Percentiles rank a stretch among this genome's conserved stretches.
Evolutionary conservation across 2,329 filamentous ascomycete species (phyloP).

Genomic region (Penicillium sp.): DNA sequence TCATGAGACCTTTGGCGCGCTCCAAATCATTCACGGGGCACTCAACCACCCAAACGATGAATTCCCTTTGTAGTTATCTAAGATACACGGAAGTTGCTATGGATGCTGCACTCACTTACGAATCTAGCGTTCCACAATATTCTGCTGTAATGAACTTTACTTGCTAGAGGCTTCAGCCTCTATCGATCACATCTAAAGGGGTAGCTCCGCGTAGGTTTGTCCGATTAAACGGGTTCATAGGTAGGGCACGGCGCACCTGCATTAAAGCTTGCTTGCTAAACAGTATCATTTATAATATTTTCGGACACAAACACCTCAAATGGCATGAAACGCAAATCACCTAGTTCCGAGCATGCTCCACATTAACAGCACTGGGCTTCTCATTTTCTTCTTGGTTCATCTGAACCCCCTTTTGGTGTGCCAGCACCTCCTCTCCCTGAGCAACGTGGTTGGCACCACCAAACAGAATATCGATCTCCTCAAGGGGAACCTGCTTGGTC

Average conservation of each 20-base stretch:
- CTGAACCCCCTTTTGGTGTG: constrained; percentile 20
- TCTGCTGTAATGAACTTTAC: too few relatives aligned
- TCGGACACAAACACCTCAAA: background rate
- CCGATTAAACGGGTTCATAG: background rate
- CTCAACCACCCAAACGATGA: too few relatives aligned
- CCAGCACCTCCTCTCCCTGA: constrained; percentile 32
- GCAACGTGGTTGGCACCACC: constrained; percentile 37
- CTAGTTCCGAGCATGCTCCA: constrained; percentile 20
- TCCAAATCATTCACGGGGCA: too few relatives aligned
- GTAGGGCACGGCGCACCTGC: background rate
- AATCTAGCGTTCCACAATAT: too few relatives aligned
- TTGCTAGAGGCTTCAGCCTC: too few relatives aligned
- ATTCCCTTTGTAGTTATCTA: too few relatives aligned
- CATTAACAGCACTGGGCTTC: constrained; percentile 17
- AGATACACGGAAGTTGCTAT: too few relatives aligned
- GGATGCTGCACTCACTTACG: too few relatives aligned
- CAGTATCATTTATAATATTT: background rate
- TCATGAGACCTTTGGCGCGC: too few relatives aligned
- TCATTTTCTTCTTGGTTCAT: constrained; percentile 9
- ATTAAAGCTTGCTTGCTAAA: constrained; percentile 1
- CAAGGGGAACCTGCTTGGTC: constrained; percentile 45
- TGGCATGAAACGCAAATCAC: background rate
- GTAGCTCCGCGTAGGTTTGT: too few relatives aligned
- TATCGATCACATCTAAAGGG: too few relatives aligned
- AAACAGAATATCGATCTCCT: constrained; percentile 39